Evolutionary conservation across 2,329 filamentous ascomycete genomes (phyloP).

Genomic region (Sphaerostilbella broomeana): DNA sequence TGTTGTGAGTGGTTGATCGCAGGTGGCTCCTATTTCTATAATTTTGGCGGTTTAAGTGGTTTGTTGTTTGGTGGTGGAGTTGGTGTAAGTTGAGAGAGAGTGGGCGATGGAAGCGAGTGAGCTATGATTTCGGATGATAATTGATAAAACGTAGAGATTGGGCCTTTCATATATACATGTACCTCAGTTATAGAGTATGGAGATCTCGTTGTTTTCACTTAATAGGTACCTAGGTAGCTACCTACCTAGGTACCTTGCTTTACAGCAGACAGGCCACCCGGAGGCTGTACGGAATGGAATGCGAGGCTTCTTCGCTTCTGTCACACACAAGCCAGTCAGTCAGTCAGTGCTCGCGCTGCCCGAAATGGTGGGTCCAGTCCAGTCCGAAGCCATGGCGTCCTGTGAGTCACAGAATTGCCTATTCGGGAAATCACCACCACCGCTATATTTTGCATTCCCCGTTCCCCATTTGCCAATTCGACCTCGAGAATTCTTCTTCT

Average conservation of each 20-base stretch:
- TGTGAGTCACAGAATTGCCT: slow-evolving; percentile 8
- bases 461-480: not conserved
- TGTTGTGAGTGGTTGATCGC: slow-evolving; percentile 1
- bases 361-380: not conserved
- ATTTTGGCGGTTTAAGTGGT: slow-evolving; percentile 4
- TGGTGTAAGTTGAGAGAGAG: slow-evolving; percentile 1
- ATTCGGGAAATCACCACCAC: not conserved
- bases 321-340: too few species aligned
- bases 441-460: not conserved
- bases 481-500: not conserved
- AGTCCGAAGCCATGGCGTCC: not conserved
- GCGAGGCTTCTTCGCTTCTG: too few species aligned
- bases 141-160: not conserved
- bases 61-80: too few species aligned
- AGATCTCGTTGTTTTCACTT: not conserved
- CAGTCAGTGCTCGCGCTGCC: too few species aligned
- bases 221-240: too few species aligned
- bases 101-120: not conserved
- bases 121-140: not conserved
- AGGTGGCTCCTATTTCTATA: not conserved
- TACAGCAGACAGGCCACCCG: not conserved
- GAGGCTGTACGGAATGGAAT: not conserved
- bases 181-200: not conserved
- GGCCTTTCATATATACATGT: slow-evolving; percentile 1
- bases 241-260: too few species aligned